A percentile compares a stretch with the other conserved stretches of the same genome.
These are phyloP conservation scores for Crithidia mellificae DNA, from an alignment of 208 protist genomes.

Conservation along the genomic window DNA sequence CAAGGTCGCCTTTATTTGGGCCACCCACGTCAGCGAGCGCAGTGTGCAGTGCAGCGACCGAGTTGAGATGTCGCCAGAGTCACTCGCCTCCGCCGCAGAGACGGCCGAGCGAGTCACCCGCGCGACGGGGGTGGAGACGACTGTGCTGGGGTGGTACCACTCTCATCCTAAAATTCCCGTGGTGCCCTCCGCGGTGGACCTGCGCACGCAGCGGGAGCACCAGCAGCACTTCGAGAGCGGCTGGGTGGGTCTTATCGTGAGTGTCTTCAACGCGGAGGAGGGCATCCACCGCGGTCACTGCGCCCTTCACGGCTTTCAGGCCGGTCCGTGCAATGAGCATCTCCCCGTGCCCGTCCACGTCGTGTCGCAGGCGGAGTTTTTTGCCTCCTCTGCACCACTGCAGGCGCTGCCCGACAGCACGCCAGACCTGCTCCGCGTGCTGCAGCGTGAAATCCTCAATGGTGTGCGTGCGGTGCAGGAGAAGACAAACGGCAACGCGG, in stretches of 20 bases:
- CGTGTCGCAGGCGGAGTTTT: conserved; percentile 33
- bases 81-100: conserved; percentile 52
- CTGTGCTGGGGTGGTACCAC: conserved; percentile 90
- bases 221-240: conserved; percentile 76
- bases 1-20: conserved; percentile 67
- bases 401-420: conserved; percentile 16
- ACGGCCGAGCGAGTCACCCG: conserved; percentile 55
- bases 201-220: conserved; percentile 69
- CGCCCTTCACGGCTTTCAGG: conserved; percentile 74
- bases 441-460: conserved; percentile 34
- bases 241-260: conserved; percentile 87
- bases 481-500: conserved; percentile 22
- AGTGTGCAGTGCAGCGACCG: conserved; percentile 76
- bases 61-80: conserved; percentile 68
- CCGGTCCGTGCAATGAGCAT: conserved; percentile 42
- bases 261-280: conserved; percentile 69
- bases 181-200: conserved; percentile 73
- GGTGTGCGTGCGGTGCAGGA: conserved; percentile 37
- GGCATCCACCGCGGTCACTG: conserved; percentile 33
- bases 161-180: conserved; percentile 81
- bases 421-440: conserved; percentile 27
- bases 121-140: conserved; percentile 34
- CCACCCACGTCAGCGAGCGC: conserved; percentile 46
- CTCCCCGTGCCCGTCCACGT: conserved; percentile 51
- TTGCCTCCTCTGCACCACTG: conserved; percentile 3